Evolutionary conservation across 306 rosid genomes (phyloP), one percentile per base, ranked within the genome.

Genomic region (Glycine soja): DNA sequence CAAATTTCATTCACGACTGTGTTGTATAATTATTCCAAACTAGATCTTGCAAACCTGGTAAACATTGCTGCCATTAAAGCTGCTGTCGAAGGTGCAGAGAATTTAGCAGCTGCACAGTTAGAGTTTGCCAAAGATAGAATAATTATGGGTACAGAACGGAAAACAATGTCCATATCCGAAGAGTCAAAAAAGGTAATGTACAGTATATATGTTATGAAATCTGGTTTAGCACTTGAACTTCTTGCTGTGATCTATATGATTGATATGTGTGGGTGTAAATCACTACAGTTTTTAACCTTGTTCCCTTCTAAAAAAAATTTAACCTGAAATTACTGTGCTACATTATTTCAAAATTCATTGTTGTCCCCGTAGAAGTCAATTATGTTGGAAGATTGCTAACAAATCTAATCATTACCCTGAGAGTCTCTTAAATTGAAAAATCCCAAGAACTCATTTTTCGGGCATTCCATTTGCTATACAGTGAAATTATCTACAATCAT

Each of bases 51-150:
- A 78, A 92, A 92, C 91, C 84, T 92, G 85, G 97, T 92, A 30
- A 92, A 92, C 76, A 92, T 92, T 85, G 97, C 97, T 83, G 97
- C 97, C 76, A 92, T 88, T 54, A 90, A 89, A 88, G 97, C 97
- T 74, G 95, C 97, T 8, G 93, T 92, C 69, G 97, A 92, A 24
- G 97, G 97, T 61, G 93, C 92, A 6, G 97, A 92, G 48, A 90
- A 88, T 81, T 58, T 90, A 67, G 84, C 82, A 52, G 85, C 91
- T 80, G 1, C 86, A 46, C 92, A 92, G 79, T 80, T 92, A 83
- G 97, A 92, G 87, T 92, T 90, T 81, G 97, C 95, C 4, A 92
- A 90, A 88, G 97, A 92, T 80, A 88, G 97, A 84, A 90, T 90
- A 52, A 76, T 90, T 11, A 92, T 92, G 97, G 97, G 97, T 63